Evolutionary conservation across 345 rosid genomes (phyloP), one percentile per base, ranked within the genome.

Genomic region (Trapa incisa): DNA sequence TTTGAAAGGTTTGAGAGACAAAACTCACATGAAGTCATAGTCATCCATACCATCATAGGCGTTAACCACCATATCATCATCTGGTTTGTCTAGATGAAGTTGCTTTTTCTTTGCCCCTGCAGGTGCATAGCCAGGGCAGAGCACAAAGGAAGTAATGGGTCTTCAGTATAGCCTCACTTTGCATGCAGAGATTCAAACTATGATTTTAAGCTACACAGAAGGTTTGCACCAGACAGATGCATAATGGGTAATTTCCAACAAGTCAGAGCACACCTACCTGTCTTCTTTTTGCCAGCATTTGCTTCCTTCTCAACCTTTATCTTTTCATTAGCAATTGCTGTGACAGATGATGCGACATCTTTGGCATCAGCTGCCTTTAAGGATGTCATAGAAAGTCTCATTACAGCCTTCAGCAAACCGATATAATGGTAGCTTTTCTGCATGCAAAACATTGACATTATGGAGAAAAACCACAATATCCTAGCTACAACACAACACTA

Each of bases 351-450:
- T 0, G 95, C 87, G 73, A 93, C 82, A 1, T 93, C 98, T 81
- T 88, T 88, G 48, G 86, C 95, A 77, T 91, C 97, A 12, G 99
- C 90, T 2, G 91, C 92, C 80, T 86, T 93, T 79, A 91, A 60
- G 69, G 78, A 41, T 29, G 85, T 76, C 86, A 86, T 73, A 36
- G 96, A 90, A 52, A 82, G 76, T 85, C 95, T 88, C 87, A 88
- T 90, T 14, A 93, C 87, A 14, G 94, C 74, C 84, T 90, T 90
- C 22, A 93, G 92, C 52, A 90, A 72, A 22, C 79, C 78, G 29
- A 80, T 81, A 71, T 87, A 91, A 75, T 88, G 92, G 76, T 45
- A 93, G 68, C 91, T 90, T 87, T 91, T 91, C 98, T 91, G 95
- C 81, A 80, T 38, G 43, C 6, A 68, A 58, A 37, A 7, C 38